Evolutionary conservation across 352 stramenopile genomes (phyloP).

Genomic region (Pythium phragmitis): DNA sequence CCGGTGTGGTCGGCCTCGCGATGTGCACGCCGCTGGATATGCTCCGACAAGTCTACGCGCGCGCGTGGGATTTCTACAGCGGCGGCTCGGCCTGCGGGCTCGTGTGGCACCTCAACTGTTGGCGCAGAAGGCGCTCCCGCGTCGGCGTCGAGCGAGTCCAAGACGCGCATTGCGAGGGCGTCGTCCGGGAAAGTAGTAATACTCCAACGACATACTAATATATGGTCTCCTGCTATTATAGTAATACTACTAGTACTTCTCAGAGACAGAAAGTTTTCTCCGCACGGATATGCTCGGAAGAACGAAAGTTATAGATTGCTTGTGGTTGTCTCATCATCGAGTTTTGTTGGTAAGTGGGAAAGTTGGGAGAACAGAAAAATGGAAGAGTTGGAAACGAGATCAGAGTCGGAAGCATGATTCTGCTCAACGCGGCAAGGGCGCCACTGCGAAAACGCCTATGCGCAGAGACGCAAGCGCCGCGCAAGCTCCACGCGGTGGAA

Average conservation of each 20-base stretch:
- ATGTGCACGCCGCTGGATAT: neutral
- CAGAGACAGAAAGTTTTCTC: conserved; percentile 47
- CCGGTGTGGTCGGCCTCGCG: conserved; percentile 3
- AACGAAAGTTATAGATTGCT: conserved; percentile 88
- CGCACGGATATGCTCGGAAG: conserved; percentile 74
- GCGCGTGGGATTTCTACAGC: neutral
- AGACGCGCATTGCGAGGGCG: too few relatives aligned
- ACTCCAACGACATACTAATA: too few relatives aligned
- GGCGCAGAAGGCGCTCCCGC: too few relatives aligned
- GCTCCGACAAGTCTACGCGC: neutral
- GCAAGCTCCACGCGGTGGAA: conserved; percentile 52
- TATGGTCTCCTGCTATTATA: too few relatives aligned
- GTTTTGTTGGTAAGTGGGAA: conserved; percentile 10
- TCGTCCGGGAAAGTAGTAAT: too few relatives aligned
- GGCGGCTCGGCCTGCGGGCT: neutral
- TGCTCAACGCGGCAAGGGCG: conserved; percentile 63
- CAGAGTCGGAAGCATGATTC: conserved; percentile 67
- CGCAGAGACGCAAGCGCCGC: neutral
- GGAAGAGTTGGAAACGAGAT: conserved; percentile 36
- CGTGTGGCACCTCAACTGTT: conserved; percentile 3
- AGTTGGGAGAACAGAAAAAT: conserved; percentile 11
- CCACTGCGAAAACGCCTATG: conserved; percentile 18
- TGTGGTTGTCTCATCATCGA: conserved; percentile 69
- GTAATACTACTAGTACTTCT: conserved; percentile 28
- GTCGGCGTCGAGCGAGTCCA: too few relatives aligned